Base-by-base conservation (phyloP, 495 filamentous ascomycete genomes). In the Podospora comata region DNA sequence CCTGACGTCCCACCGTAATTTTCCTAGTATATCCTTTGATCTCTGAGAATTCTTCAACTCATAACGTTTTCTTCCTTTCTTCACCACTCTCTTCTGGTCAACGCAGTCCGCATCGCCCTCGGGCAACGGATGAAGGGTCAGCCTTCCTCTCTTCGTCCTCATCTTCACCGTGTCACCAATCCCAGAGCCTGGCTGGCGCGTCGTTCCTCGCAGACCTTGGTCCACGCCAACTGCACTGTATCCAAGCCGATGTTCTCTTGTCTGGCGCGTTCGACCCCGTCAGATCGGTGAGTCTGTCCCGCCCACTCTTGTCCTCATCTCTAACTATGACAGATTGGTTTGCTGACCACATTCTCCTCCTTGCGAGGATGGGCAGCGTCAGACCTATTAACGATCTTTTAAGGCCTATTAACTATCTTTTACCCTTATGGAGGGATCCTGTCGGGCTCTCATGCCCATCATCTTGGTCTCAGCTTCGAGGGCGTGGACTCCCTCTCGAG, bases 401-500 rank as follows among this genome's bases (percentile, higher is more conserved):
- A 32, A 32, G 30, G 30, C 30, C 30, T 32, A 32, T 23, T 23
- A 23, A 23, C 20, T 23, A 23, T 23, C 20, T 23, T 23, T 23
- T 23, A 23, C 20, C 20, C 20, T 23, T 1, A 23, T 23, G 20
- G 20, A 23, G 20, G 20, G 20, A 23, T 23, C 20, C 20, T 53
- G 2, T 65, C 66, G 4, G 32, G 67, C 4, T 48, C 72, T 1
- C 75, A 77, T 66, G 71, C 71, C 9, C 74, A 76, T 62, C 74
- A 77, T 9, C 60, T 72, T 53, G 73, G 68, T 20, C 72, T 73
- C 32, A 66, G 62, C 6, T 44, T 65, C 27, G 74, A 75, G 44
- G 68, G 70, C 63, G 67, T 78, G 39, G 70, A 72, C n/a, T 70
- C 74, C 5, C 71, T 80, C 4, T 71, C 79, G 71, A 79, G 66